A percentile compares a stretch with the other conserved stretches of the same genome.
Evolutionary conservation across 1,284 basidiomycete species (phyloP).

Genomic region (Chiua sp.): DNA sequence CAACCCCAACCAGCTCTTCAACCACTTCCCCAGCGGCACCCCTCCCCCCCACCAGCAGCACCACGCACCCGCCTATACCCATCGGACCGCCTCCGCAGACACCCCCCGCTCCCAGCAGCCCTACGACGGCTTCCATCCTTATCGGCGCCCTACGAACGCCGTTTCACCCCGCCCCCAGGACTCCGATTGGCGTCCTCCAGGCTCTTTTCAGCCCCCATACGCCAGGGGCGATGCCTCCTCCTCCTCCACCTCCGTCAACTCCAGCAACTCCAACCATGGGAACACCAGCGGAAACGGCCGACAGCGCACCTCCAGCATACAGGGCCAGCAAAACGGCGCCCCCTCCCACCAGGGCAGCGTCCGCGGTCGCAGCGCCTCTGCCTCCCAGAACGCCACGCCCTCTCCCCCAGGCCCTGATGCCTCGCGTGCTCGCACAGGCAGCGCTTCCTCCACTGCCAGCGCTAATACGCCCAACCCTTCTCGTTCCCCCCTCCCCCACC

Average conservation of each 20-base stretch:
- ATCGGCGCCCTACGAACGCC: constrained; percentile 66
- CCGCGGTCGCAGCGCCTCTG: constrained; percentile 37
- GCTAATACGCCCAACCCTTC: constrained; percentile 24
- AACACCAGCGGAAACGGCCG: constrained; percentile 38
- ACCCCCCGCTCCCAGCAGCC: constrained; percentile 39
- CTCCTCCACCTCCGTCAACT: constrained; percentile 77
- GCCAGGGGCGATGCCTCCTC: constrained; percentile 76
- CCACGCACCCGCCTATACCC: constrained; percentile 44
- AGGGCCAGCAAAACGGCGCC: constrained; percentile 49
- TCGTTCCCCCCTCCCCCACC: constrained; percentile 43
- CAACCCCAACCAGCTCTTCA: constrained; percentile 61
- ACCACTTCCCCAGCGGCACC: constrained; percentile 70
- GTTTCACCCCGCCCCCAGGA: constrained; percentile 40
- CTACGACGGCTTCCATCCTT: constrained; percentile 77
- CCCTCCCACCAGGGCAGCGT: constrained; percentile 39
- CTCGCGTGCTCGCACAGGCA: constrained; percentile 49
- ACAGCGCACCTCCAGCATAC: constrained; percentile 68
- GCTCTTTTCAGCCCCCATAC: constrained; percentile 65
- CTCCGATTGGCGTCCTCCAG: constrained; percentile 55
- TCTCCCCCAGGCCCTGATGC: constrained; percentile 24
- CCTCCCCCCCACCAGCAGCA: constrained; percentile 61
- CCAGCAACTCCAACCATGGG: constrained; percentile 53
- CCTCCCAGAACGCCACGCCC: constrained; percentile 24
- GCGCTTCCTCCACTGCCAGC: constrained; percentile 43
- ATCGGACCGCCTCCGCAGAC: constrained; percentile 36